A percentile compares a stretch with the other conserved stretches of the same genome.
Evolutionary conservation across 768 basidiomycete genomes (phyloP).

Genomic region (Panellus pusillus): DNA sequence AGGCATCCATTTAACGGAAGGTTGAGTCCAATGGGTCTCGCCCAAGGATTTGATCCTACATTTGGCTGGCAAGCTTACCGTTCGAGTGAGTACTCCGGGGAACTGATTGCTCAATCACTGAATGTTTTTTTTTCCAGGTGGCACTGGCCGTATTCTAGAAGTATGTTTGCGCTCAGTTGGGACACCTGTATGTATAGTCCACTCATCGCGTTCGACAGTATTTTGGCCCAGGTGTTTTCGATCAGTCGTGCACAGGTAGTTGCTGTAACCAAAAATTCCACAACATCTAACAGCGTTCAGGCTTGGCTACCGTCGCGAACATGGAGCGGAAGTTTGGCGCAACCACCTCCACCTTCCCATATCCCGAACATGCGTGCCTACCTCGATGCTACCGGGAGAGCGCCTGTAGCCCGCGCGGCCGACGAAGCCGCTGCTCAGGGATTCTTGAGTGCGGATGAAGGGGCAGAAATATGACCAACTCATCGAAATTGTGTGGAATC

Average conservation of each 20-base stretch:
- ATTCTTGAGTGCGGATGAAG: conserved; percentile 81
- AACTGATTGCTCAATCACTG: neutral
- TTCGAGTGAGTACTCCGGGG: conserved; percentile 57
- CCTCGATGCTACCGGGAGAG: conserved; percentile 86
- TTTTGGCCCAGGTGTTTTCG: conserved; percentile 87
- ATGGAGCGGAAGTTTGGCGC: conserved; percentile 99
- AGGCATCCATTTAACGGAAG: conserved; percentile 87
- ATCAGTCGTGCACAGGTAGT: conserved; percentile 89
- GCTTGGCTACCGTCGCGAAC: conserved; percentile 93
- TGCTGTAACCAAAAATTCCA: conserved; percentile 7
- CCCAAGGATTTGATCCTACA: conserved; percentile 96
- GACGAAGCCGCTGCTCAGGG: conserved; percentile 78
- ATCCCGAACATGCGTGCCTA: conserved; percentile 85
- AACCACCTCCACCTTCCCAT: conserved; percentile 98
- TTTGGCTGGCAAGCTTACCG: conserved; percentile 91
- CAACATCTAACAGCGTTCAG: conserved; percentile 33
- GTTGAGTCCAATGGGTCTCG: conserved; percentile 87
- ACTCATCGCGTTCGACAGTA: conserved; percentile 40
- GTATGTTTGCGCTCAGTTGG: neutral
- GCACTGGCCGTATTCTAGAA: conserved; percentile 93
- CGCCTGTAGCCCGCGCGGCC: conserved; percentile 82
- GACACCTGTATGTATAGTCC: neutral
- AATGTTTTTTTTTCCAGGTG: conserved; percentile 57
- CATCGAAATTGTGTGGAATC: conserved; percentile 76
- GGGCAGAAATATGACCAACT: conserved; percentile 92